Percentiles rank a stretch among this genome's conserved stretches.
These are phyloP conservation scores for Tetrapisispora arboricola DNA, from an alignment of 805 yeast genomes.

Conservation along the genomic window DNA sequence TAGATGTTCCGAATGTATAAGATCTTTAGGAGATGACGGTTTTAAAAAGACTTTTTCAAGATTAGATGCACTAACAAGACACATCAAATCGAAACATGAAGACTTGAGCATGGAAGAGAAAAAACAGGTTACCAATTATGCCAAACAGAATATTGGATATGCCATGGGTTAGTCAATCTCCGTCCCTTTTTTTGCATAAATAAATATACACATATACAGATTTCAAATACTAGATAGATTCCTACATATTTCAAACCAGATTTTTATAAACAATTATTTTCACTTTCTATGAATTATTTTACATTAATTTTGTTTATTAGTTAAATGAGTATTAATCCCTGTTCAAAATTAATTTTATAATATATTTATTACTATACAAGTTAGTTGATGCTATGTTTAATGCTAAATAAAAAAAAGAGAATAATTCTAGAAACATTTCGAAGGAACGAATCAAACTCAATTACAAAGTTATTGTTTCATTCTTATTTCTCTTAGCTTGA, in stretches of 20 bases:
- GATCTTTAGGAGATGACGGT: conserved; percentile 32
- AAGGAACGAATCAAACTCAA: background rate
- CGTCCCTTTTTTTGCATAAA: background rate
- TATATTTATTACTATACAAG: background rate
- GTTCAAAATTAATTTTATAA: background rate
- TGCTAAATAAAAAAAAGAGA: background rate
- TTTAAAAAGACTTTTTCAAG: conserved; percentile 77
- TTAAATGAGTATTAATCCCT: no score
- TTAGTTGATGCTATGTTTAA: conserved; percentile 1
- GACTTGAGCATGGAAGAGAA: conserved; percentile 42
- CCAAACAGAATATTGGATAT: conserved; percentile 69
- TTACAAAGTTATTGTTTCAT: conserved; percentile 36
- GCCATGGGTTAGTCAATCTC: conserved; percentile 1
- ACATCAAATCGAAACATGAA: conserved; percentile 84
- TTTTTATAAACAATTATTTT: no score
- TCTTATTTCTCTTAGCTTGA: conserved; percentile 80
- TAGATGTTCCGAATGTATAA: conserved; percentile 74
- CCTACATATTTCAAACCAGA: background rate
- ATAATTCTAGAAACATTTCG: background rate
- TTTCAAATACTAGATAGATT: conserved; percentile 1
- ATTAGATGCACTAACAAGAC: conserved; percentile 90
- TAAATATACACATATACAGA: background rate
- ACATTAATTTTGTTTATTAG: background rate
- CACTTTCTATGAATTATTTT: background rate
- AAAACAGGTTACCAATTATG: conserved; percentile 59